These are phyloP conservation scores for Fusarium cicatricum DNA, from an alignment of 2,329 filamentous ascomycete species.

Conservation along the genomic window DNA sequence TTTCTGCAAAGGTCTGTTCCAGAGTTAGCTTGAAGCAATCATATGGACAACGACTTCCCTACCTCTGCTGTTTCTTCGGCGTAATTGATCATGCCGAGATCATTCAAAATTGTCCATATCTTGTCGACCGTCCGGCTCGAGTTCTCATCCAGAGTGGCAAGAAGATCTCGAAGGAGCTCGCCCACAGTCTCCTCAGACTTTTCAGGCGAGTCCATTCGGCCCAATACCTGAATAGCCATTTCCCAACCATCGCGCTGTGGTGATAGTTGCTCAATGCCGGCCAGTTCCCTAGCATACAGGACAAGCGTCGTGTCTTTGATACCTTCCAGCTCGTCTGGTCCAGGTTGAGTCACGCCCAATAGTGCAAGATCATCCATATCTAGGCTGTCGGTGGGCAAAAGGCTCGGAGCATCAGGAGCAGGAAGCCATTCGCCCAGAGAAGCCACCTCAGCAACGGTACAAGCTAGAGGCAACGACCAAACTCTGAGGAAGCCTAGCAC, in stretches of 20 bases:
- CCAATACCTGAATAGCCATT: slow-evolving; percentile 82
- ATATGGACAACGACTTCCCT: slow-evolving; percentile 41
- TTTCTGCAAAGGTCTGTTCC: slow-evolving; percentile 80
- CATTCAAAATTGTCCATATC: slow-evolving; percentile 79
- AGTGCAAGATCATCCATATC: slow-evolving; percentile 88
- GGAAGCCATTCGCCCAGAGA: slow-evolving; percentile 86
- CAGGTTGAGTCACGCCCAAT: slow-evolving; percentile 70
- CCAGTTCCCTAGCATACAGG: slow-evolving; percentile 75
- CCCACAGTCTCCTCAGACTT: slow-evolving; percentile 78
- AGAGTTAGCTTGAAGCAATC: slow-evolving; percentile 37
- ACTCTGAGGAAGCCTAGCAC: slow-evolving; percentile 76
- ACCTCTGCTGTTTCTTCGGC: slow-evolving; percentile 86
- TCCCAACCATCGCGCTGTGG: slow-evolving; percentile 81
- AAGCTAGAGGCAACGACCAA: slow-evolving; percentile 83
- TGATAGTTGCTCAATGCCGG: slow-evolving; percentile 61
- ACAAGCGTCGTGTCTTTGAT: slow-evolving; percentile 83
- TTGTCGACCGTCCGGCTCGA: slow-evolving; percentile 80
- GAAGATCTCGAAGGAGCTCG: slow-evolving; percentile 71
- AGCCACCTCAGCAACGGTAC: slow-evolving; percentile 83
- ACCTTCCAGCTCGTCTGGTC: slow-evolving; percentile 67
- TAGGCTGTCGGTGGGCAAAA: slow-evolving; percentile 69
- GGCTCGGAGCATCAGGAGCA: slow-evolving; percentile 47
- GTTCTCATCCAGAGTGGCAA: slow-evolving; percentile 69
- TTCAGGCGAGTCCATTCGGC: slow-evolving; percentile 77
- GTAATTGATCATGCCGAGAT: slow-evolving; percentile 79